Base-by-base conservation (phyloP, 768 basidiomycete species). In the Agaricus subrufescens region DNA sequence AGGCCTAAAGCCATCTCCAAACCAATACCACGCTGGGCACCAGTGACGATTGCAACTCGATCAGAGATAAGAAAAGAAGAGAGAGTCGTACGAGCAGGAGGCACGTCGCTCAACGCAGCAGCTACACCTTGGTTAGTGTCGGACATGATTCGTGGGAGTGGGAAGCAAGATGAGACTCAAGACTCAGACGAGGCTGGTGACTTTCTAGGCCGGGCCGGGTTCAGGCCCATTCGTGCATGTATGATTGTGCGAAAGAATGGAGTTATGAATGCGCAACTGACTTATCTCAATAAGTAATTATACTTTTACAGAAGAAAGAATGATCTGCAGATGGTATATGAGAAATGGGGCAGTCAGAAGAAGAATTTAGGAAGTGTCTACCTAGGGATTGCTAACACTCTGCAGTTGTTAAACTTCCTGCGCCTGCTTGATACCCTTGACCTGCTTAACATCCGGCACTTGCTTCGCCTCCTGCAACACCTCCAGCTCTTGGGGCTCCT, bases 1-100 rank as follows among this genome's bases (percentile, higher is more conserved):
- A 63, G 61, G 0, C 64, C 66, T 10, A 66, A 58, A 1, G 69
- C 64, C 34, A 67, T 62, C 47, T 70, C 69, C 15, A 70, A 64
- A 5, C 69, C 69, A 11, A 69, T 65, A 23, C 68, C 68, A 10
- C 66, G 67, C 27, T 63, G 60, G 1, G 54, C 69, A 10, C 66
- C 68, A 2, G 66, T 67, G 52, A 67, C 58, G 31, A 67, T 54
- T 8, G 63, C 64, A 10, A 66, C 64, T 11, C 64, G 65, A 34
- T 61, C 61, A 2, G 42, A 34, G 34, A 69, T 57, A 12, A 60
- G 30, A 55, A 67, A 67, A 4, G 61, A 52, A 14, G 60, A 51
- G 46, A 64, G 51, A 11, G 61, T 51, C 0, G 61, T 60, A 49
- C 63, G 64, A 30, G 62, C 47, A 44, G 59, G 46, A 8, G 39